Conservation (phyloP, 2,329 filamentous ascomycete species). For the Neonectria faginata region DNA sequence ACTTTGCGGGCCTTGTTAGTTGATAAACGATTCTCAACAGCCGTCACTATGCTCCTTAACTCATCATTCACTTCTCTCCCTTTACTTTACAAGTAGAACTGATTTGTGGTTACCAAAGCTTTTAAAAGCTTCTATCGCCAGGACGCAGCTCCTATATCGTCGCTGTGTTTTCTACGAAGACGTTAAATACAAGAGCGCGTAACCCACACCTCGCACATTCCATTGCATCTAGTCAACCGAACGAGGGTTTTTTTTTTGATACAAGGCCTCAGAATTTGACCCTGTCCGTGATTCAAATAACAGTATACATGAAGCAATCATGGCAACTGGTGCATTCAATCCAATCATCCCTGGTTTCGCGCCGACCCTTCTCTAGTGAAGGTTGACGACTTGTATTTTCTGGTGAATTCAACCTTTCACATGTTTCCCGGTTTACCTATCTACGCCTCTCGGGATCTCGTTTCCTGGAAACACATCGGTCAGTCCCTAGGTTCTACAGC, state of each 20-base stretch:
- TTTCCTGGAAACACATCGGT: constrained; percentile 14
- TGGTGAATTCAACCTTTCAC: constrained; percentile 15
- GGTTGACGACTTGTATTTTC: background rate
- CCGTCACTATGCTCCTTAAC: background rate
- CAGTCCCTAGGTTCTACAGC: background rate
- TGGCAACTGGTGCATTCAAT: background rate
- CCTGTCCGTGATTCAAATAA: background rate
- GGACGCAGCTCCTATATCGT: no score
- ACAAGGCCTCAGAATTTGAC: background rate
- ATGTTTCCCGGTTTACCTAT: constrained; percentile 12
- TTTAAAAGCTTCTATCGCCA: no score
- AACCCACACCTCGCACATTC: no score
- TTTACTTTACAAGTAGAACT: background rate
- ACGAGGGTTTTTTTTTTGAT: no score
- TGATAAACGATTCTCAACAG: no score
- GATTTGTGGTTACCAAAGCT: background rate
- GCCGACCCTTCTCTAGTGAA: constrained; percentile 4
- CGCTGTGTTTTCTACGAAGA: no score
- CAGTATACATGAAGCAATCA: background rate
- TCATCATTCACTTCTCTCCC: background rate
- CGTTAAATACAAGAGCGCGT: no score
- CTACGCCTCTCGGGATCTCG: constrained; percentile 14
- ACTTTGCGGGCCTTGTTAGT: no score
- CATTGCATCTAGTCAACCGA: no score
- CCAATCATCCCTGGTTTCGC: constrained; percentile 15